Percentiles rank a stretch among this genome's conserved stretches.
Evolutionary conservation across 495 filamentous ascomycete genomes (phyloP).

Genomic region (Neurospora sp.): DNA sequence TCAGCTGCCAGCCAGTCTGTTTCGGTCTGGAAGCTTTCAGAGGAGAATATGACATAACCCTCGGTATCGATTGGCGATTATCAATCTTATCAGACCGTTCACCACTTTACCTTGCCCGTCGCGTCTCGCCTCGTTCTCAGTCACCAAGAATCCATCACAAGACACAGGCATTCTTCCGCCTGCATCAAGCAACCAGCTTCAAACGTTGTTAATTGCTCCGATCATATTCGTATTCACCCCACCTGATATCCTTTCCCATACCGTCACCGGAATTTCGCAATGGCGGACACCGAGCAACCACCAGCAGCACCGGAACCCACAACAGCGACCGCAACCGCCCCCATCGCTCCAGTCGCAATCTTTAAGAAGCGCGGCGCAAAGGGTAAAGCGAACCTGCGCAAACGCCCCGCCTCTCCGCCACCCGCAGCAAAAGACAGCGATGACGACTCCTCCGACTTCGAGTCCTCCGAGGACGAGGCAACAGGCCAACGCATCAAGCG

Average conservation of each 20-base stretch:
- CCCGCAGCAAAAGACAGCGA: conserved; percentile 48
- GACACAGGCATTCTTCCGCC: background rate
- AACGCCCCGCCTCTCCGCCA: conserved; percentile 73
- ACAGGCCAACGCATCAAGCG: conserved; percentile 63
- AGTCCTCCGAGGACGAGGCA: conserved; percentile 66
- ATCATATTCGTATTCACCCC: background rate
- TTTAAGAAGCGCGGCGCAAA: conserved; percentile 86
- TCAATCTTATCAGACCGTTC: background rate
- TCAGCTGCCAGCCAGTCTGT: background rate
- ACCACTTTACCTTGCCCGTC: background rate
- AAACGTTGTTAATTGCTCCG: background rate
- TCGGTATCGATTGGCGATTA: background rate
- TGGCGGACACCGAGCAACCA: conserved; percentile 18
- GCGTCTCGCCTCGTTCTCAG: background rate
- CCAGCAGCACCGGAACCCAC: conserved; percentile 9
- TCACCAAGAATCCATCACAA: background rate
- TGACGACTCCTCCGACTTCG: conserved; percentile 47
- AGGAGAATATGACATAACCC: background rate
- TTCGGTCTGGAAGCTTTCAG: background rate
- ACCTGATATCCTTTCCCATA: background rate
- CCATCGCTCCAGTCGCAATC: conserved; percentile 42
- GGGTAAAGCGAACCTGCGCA: conserved; percentile 67
- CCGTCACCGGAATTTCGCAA: background rate
- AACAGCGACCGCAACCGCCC: conserved; percentile 9
- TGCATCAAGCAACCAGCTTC: background rate